Base-by-base conservation (phyloP, 805 yeast species). In the Starmerella bombi region DNA sequence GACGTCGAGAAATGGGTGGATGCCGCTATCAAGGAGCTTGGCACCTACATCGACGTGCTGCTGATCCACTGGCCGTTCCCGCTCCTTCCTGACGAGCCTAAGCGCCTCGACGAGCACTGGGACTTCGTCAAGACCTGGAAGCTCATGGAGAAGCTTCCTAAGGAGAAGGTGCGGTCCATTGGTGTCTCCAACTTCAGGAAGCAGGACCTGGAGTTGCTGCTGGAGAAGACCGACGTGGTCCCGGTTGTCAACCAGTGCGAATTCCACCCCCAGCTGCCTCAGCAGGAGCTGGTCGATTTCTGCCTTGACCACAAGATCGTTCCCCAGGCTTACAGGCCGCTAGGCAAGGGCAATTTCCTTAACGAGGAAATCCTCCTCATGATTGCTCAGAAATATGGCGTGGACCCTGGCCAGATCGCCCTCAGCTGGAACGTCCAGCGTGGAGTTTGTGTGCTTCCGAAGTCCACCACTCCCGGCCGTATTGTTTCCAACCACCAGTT, bases 1-100 rank as follows among this genome's bases (percentile, higher is more conserved):
- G 53, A 61, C 21, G 75, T 75, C 12, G 71, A 55, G 29, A 62
- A 56, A 23, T 80, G 77, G 14, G 59, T 82, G 33, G 70, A 74
- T 17, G 63, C 59, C 37, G 75, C 84, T n/a, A 65, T 82, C 53
- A 52, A 68, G 51, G 74, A 77, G 54, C 66, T 82, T 46, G 77
- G 77, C 1, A 56, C 79, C 39, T 82, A 83, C 54, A 78, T 83
- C 42, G 94, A 83, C 56, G 62, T 82, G 42, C 75, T 76, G 57
- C 66, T 83, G 56, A 71, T 82, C 56, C 94, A 83, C 62, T 83
- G 93, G 93, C 94, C 94, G 3, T 70, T 70, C 34, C 50, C 52
- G 50, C 40, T 43, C 3, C 27, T 22, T 10, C 37, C 37, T 6
- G 40, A 48, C 10, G 46, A 46, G 20, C 47, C 32, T 40, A 43